phyloP scores from a whole-genome alignment of 225 moss, liverwort and hornwort genomes.

The Pseudoscleropodium purum region DNA sequence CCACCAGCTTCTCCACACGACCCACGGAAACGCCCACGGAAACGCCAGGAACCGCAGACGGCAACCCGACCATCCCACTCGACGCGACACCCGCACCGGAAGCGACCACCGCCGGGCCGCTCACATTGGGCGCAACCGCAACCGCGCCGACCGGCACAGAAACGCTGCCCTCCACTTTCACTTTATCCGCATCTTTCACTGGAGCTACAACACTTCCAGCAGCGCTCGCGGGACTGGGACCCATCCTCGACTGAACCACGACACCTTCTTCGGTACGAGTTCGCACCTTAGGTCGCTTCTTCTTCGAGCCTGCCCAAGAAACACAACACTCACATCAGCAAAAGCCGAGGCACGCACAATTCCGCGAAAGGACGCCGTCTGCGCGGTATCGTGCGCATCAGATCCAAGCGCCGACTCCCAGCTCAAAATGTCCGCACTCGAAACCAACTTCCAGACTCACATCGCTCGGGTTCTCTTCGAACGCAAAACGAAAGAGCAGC shows the following conservation, averaged over 20 bases:
- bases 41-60: background rate
- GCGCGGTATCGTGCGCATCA: background rate
- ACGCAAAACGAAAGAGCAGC: background rate
- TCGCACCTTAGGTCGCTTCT: slow-evolving; percentile 54
- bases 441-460: background rate
- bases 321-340: background rate
- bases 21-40: slow-evolving; percentile 10
- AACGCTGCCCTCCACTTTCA: slow-evolving; percentile 30
- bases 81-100: background rate
- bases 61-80: background rate
- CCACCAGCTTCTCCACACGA: background rate
- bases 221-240: background rate
- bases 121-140: background rate
- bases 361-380: background rate
- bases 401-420: background rate
- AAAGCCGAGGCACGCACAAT: background rate
- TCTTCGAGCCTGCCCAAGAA: background rate
- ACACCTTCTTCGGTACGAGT: slow-evolving; percentile 44
- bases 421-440: too few relatives aligned
- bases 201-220: background rate
- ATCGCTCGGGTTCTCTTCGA: background rate
- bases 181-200: slow-evolving; percentile 22
- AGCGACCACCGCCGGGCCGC: background rate
- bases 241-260: slow-evolving; percentile 5
- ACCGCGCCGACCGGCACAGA: background rate